phyloP scores from a whole-genome alignment of 2,329 filamentous ascomycete genomes.

The Colletotrichum lini region DNA sequence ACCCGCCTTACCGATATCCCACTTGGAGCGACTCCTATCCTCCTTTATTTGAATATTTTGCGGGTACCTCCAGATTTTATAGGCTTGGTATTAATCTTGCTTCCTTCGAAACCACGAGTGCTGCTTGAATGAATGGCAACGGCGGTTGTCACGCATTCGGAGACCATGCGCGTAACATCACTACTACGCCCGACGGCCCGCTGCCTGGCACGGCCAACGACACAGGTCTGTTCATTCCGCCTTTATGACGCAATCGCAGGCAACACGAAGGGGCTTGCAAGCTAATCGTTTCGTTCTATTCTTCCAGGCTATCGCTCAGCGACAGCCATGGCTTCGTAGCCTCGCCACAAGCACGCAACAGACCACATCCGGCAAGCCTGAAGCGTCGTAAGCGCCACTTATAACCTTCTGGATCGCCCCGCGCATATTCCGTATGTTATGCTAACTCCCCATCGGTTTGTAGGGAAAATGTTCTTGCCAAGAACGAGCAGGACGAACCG shows the following conservation, averaged over 20 bases:
- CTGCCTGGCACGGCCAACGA: conserved; percentile 9
- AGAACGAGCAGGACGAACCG: conserved; percentile 37
- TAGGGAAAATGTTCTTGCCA: neutral
- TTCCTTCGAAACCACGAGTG: neutral
- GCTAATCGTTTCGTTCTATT: conserved; percentile 8
- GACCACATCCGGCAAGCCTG: neutral
- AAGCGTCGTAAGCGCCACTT: neutral
- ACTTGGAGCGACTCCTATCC: neutral
- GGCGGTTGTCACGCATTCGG: neutral
- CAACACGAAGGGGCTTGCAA: neutral
- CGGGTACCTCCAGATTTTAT: conserved; percentile 27
- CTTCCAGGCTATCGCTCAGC: conserved; percentile 4
- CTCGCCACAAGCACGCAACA: conserved; percentile 16
- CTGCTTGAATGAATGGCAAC: neutral
- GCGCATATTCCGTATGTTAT: neutral
- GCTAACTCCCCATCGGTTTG: neutral
- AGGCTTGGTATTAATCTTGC: neutral
- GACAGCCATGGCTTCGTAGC: conserved; percentile 25
- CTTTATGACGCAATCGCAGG: neutral
- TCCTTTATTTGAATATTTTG: conserved; percentile 9
- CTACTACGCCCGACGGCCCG: conserved; percentile 21
- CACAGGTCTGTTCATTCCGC: conserved; percentile 8
- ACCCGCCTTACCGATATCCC: neutral
- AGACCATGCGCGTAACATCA: conserved; percentile 33
- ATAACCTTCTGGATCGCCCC: neutral